Evolutionary conservation across 179 eudicot genomes (phyloP).

Genomic region (Beta macrorhiza): DNA sequence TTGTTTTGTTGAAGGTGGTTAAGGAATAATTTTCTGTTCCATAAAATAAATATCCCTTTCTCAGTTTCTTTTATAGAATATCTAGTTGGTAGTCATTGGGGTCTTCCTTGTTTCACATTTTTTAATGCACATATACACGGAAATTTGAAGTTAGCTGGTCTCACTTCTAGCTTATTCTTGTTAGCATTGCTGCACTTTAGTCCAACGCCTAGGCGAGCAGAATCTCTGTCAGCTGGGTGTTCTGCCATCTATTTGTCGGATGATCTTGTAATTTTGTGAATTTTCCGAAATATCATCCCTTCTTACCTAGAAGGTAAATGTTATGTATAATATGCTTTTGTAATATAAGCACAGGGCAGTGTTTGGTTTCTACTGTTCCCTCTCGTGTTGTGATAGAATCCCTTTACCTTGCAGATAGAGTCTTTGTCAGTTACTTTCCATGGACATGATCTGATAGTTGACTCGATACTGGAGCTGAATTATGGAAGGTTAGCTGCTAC

Average conservation of each 20-base stretch:
- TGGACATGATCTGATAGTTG: slow-evolving; percentile 96
- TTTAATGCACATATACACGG: background rate
- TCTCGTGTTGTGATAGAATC: background rate
- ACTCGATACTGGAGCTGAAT: slow-evolving; percentile 79
- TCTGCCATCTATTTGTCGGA: slow-evolving; percentile 23
- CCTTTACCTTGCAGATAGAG: slow-evolving; percentile 67
- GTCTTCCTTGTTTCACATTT: background rate
- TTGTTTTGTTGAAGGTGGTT: background rate
- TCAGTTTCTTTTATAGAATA: background rate
- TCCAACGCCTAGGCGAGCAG: slow-evolving; percentile 17
- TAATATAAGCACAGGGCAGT: background rate
- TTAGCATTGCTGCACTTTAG: slow-evolving; percentile 30
- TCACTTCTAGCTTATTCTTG: slow-evolving; percentile 38
- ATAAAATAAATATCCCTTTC: background rate
- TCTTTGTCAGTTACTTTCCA: slow-evolving; percentile 93
- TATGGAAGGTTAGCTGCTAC: slow-evolving; percentile 68
- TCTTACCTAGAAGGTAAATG: slow-evolving; percentile 14
- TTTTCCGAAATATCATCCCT: slow-evolving; percentile 13
- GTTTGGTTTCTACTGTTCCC: background rate
- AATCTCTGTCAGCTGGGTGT: slow-evolving; percentile 23
- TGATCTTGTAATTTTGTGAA: slow-evolving; percentile 26
- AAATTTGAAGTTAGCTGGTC: slow-evolving; percentile 19
- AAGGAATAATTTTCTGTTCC: background rate
- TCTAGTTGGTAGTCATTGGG: background rate
- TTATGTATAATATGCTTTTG: slow-evolving; percentile 12